phyloP scores from a whole-genome alignment of 495 filamentous ascomycete species.

The Mycothermus thermophilus region DNA sequence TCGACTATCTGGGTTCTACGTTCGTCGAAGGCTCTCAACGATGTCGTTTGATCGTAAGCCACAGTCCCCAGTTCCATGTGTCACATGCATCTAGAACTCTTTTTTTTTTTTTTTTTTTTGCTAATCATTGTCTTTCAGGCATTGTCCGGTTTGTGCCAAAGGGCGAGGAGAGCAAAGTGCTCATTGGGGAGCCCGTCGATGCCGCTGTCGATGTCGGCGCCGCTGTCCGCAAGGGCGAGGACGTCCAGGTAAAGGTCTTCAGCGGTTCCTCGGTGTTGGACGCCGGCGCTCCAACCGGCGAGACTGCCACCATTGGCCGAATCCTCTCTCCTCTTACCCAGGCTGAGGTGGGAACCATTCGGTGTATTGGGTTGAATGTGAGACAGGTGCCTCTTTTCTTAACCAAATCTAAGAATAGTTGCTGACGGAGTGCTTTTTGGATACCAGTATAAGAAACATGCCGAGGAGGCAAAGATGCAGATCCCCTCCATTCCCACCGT shows the following conservation, averaged over 20 bases:
- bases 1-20: too few relatives aligned
- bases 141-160: constrained; percentile 47
- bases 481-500: constrained; percentile 31
- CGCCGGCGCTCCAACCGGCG: constrained; percentile 34
- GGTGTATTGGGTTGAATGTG: constrained; percentile 36
- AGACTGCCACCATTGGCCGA: constrained; percentile 35
- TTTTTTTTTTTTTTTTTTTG: too few relatives aligned
- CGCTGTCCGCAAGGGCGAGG: constrained; percentile 39
- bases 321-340: constrained; percentile 43
- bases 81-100: too few relatives aligned
- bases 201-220: constrained; percentile 39
- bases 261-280: constrained; percentile 42
- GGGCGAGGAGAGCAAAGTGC: constrained; percentile 32
- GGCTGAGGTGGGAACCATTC: constrained; percentile 30
- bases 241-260: constrained; percentile 41
- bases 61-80: too few relatives aligned
- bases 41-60: too few relatives aligned
- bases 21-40: too few relatives aligned
- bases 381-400: constrained; percentile 1
- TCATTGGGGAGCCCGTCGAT: constrained; percentile 45
- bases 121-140: too few relatives aligned
- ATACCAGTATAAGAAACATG: constrained; percentile 33
- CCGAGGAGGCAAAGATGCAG: constrained; percentile 31
- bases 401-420: too few relatives aligned
- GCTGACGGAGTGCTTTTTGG: too few relatives aligned